Evolutionary conservation across 1,284 basidiomycete genomes (phyloP).

Genomic region (Trichosporon faecale): DNA sequence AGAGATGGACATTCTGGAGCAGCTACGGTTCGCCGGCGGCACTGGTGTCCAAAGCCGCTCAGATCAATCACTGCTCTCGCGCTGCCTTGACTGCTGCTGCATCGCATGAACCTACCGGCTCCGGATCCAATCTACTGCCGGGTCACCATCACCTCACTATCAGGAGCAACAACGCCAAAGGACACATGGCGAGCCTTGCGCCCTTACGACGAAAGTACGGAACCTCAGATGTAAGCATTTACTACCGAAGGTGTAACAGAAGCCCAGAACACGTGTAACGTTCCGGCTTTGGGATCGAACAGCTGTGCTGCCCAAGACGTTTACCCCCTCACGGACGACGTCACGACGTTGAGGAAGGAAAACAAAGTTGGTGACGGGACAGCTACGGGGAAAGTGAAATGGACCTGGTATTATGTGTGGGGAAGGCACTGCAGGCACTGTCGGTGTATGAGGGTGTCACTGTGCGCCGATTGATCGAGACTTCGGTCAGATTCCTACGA

Average conservation of each 20-base stretch:
- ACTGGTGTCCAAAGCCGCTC: not conserved
- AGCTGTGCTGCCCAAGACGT: not conserved
- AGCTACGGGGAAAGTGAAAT: not conserved
- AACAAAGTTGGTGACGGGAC: not conserved
- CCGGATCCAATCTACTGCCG: not conserved
- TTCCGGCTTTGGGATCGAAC: not conserved
- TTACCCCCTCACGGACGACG: not conserved
- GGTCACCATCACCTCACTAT: not conserved
- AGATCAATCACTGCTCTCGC: not conserved
- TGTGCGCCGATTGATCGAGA: not conserved
- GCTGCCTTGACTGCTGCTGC: not conserved
- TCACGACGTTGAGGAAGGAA: not conserved
- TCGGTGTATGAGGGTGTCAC: not conserved
- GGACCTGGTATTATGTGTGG: not conserved
- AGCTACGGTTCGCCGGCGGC: not conserved
- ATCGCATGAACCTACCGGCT: not conserved
- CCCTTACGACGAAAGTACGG: not conserved
- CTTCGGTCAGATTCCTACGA: not conserved
- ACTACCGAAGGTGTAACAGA: not conserved
- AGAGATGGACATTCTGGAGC: not conserved
- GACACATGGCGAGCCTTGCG: not conserved
- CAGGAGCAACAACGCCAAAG: not conserved
- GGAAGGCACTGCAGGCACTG: not conserved
- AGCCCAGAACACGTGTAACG: not conserved
- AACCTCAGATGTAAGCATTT: not conserved